A percentile compares a stretch with the other conserved stretches of the same genome.
Evolutionary conservation across 192 early-diverging fungal species (phyloP).

Genomic region (Spizellomyces punctatus): DNA sequence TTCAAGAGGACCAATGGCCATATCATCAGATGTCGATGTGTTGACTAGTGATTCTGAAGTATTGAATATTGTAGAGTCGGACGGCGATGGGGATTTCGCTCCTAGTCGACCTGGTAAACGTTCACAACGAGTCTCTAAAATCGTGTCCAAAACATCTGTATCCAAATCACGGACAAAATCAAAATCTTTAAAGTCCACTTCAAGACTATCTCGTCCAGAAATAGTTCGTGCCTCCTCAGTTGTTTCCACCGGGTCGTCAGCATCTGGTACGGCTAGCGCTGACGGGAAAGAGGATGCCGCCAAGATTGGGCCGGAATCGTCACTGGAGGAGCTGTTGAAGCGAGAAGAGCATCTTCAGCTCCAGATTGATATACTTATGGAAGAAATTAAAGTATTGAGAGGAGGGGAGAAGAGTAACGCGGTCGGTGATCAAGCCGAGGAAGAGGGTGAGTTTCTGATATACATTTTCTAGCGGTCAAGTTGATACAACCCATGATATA

Average conservation of each 20-base stretch:
- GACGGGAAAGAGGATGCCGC: background rate
- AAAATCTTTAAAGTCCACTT: background rate
- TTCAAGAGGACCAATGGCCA: background rate
- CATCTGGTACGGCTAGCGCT: background rate
- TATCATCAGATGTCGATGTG: background rate
- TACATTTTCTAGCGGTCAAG: background rate
- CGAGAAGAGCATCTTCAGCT: slow-evolving; percentile 58
- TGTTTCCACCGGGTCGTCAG: background rate
- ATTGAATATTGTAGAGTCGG: background rate
- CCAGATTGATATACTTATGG: slow-evolving; percentile 56
- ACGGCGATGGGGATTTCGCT: background rate
- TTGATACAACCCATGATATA: background rate
- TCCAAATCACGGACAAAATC: background rate
- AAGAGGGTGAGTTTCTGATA: slow-evolving; percentile 12
- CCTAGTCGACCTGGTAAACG: background rate
- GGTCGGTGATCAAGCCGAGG: slow-evolving; percentile 10
- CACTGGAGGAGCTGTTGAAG: slow-evolving; percentile 41
- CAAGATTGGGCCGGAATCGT: background rate
- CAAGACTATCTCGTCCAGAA: background rate
- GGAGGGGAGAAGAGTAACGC: slow-evolving; percentile 38
- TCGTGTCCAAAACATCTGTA: background rate
- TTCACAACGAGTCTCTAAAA: background rate
- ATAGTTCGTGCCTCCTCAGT: background rate
- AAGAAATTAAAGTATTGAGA: slow-evolving; percentile 58
- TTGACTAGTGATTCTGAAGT: background rate